Conservation (phyloP, 2,329 filamentous ascomycete genomes). For the Atkinsonella hypoxylon region DNA sequence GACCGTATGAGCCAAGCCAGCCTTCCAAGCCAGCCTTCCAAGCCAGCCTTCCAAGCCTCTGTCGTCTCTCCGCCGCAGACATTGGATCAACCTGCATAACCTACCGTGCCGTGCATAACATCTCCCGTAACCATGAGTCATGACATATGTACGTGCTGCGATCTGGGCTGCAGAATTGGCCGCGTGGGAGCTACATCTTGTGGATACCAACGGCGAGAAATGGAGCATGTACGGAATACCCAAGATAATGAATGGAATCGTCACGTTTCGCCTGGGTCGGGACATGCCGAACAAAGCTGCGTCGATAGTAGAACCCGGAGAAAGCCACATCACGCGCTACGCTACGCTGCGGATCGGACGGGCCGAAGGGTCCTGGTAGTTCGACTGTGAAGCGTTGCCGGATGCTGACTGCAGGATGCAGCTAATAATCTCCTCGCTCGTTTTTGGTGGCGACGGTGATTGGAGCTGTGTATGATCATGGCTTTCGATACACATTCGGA, state of each 20-base stretch:
- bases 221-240: not conserved
- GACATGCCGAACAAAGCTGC: too few relatives aligned
- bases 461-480: too few relatives aligned
- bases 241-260: too few relatives aligned
- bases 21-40: too few relatives aligned
- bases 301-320: too few relatives aligned
- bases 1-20: too few relatives aligned
- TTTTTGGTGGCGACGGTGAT: slow-evolving; percentile 44
- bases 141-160: too few relatives aligned
- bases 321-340: too few relatives aligned
- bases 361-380: slow-evolving; percentile 20
- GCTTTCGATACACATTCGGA: not conserved
- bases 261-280: too few relatives aligned
- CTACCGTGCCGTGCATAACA: not conserved
- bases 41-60: too few relatives aligned
- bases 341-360: slow-evolving; percentile 27
- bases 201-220: not conserved
- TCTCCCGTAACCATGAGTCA: not conserved
- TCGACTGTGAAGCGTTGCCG: slow-evolving; percentile 37
- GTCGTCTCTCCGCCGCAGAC: too few relatives aligned
- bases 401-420: slow-evolving; percentile 49
- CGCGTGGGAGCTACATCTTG: not conserved
- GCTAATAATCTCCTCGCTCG: slow-evolving; percentile 43
- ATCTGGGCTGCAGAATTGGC: not conserved
- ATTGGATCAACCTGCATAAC: too few relatives aligned